phyloP scores from a whole-genome alignment of 306 rosid species.

The Cucurbita argyrosperma region DNA sequence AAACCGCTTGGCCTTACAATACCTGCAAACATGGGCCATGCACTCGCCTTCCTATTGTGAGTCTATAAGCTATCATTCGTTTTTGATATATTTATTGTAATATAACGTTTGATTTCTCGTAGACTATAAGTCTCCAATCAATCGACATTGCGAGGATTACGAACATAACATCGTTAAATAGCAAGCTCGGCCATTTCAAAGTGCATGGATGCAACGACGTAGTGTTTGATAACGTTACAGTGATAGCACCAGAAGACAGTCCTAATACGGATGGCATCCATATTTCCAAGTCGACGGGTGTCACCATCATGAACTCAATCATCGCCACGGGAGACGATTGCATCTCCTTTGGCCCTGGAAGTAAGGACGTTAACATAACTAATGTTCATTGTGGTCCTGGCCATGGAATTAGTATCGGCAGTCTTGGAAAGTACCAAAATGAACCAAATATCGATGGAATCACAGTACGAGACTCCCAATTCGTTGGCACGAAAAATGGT shows the following conservation, averaged over 20 bases:
- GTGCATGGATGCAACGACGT: constrained; percentile 19
- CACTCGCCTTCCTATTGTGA: constrained; percentile 9
- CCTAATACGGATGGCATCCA: constrained; percentile 22
- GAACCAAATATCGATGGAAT: no score
- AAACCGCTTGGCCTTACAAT: constrained; percentile 11
- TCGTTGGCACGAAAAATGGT: no score
- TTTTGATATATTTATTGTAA: background rate
- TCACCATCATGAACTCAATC: background rate
- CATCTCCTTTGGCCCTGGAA: no score
- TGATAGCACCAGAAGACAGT: background rate
- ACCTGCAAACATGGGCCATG: no score
- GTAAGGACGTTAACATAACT: no score
- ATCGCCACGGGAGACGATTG: background rate
- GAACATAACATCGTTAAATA: background rate
- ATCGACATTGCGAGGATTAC: background rate
- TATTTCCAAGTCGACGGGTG: background rate
- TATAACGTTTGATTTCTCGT: background rate
- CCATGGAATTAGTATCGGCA: no score
- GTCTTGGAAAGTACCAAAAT: no score
- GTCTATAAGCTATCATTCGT: background rate
- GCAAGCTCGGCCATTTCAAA: background rate
- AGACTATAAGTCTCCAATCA: constrained; percentile 13
- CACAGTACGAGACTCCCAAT: no score
- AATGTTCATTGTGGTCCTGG: no score
- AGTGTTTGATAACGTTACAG: background rate